Conservation (phyloP, 2,329 filamentous ascomycete genomes). For the Ophiostoma sp. region DNA sequence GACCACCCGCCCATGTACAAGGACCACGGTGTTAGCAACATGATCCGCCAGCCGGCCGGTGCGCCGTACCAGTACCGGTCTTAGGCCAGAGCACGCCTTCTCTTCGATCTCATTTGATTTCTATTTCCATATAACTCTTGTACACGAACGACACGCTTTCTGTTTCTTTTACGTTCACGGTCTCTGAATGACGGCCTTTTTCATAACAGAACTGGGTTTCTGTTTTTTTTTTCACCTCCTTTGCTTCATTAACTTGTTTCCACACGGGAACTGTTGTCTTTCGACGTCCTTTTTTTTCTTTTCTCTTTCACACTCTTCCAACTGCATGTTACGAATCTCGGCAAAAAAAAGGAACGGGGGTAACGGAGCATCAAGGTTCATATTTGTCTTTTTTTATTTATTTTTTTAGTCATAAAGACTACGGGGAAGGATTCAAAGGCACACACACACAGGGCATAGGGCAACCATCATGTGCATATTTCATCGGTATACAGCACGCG, state of each 20-base stretch:
- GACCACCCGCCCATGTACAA: slow-evolving; percentile 18
- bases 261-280: not conserved
- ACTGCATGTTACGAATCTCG: not conserved
- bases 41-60: slow-evolving; percentile 22
- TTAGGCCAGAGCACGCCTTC: not conserved
- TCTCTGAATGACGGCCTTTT: not conserved
- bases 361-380: not conserved
- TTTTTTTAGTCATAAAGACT: not conserved
- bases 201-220: not conserved
- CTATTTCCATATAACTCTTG: not conserved
- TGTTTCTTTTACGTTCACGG: not conserved
- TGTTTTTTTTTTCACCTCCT: not conserved
- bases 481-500: not conserved
- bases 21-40: not conserved
- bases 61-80: slow-evolving; percentile 7
- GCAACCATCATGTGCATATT: not conserved
- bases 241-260: not conserved
- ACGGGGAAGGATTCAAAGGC: not conserved
- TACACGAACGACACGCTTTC: not conserved
- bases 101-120: not conserved
- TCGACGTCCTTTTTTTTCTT: not conserved
- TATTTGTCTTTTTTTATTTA: not conserved
- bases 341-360: not conserved
- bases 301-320: not conserved
- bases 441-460: not conserved